These are phyloP conservation scores for Voacanga thouarsii DNA, from an alignment of 257 asterid genomes.

Conservation along the genomic window DNA sequence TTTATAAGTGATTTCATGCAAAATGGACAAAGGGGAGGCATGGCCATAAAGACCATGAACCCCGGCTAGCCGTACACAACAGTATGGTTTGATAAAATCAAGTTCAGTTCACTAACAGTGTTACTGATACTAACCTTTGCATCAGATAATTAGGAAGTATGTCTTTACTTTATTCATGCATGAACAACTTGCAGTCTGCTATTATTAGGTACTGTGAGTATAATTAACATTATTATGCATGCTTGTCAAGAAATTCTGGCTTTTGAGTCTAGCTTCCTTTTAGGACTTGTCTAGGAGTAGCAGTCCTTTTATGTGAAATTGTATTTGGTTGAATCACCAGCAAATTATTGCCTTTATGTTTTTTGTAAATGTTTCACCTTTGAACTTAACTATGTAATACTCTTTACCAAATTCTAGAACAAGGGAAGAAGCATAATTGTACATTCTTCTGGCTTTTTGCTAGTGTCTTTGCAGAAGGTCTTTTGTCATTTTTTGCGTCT, in stretches of 20 bases:
- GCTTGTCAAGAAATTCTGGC: background rate
- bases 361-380: background rate
- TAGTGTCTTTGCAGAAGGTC: background rate
- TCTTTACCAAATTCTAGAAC: background rate
- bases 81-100: constrained; percentile 13
- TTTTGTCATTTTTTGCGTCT: background rate
- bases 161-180: constrained; percentile 8
- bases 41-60: background rate
- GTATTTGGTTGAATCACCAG: background rate
- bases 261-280: background rate
- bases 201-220: background rate
- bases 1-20: constrained; percentile 5
- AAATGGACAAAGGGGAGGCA: background rate
- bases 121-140: background rate
- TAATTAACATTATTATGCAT: background rate
- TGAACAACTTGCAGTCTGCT: background rate
- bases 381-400: no score
- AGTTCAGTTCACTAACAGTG: background rate
- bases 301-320: no score
- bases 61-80: constrained; percentile 4
- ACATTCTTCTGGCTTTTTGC: background rate
- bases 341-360: background rate
- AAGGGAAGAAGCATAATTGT: background rate
- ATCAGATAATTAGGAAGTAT: constrained; percentile 8
- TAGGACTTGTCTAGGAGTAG: no score